phyloP scores from a whole-genome alignment of 2,329 filamentous ascomycete species.

The Periglandula ipomoeae region DNA sequence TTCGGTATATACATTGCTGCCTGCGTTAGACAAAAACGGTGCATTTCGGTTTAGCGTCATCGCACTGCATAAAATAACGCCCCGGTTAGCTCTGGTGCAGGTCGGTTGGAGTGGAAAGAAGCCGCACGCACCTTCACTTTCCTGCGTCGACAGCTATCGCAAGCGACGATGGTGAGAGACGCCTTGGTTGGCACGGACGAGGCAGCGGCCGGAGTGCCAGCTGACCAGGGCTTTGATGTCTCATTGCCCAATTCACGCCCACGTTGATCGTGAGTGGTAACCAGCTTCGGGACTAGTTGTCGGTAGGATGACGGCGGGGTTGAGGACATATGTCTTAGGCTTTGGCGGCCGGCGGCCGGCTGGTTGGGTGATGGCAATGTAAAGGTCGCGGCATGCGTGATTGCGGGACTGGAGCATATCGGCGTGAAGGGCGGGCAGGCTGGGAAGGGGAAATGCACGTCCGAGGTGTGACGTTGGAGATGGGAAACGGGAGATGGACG shows the following conservation, averaged over 20 bases:
- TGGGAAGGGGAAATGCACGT: background rate
- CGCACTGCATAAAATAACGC: background rate
- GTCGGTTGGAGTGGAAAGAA: background rate
- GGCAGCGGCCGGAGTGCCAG: background rate
- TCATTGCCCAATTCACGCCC: background rate
- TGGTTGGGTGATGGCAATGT: background rate
- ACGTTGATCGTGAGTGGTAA: background rate
- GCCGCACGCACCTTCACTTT: background rate
- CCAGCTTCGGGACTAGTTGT: background rate
- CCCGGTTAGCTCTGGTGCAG: background rate
- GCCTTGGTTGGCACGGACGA: background rate
- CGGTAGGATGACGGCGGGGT: background rate
- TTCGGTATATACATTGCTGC: constrained; percentile 1
- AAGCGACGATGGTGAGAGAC: background rate
- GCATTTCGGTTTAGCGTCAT: background rate
- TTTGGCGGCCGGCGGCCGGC: background rate
- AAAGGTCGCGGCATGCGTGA: background rate
- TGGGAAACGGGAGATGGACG: background rate
- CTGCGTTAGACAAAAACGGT: background rate
- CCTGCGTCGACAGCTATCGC: background rate
- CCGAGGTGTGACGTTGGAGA: background rate
- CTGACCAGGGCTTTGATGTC: background rate
- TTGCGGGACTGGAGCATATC: background rate
- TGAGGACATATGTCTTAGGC: background rate
- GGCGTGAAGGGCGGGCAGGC: background rate